Conservation (phyloP, 2,329 filamentous ascomycete genomes). For the Nemania abortiva region DNA sequence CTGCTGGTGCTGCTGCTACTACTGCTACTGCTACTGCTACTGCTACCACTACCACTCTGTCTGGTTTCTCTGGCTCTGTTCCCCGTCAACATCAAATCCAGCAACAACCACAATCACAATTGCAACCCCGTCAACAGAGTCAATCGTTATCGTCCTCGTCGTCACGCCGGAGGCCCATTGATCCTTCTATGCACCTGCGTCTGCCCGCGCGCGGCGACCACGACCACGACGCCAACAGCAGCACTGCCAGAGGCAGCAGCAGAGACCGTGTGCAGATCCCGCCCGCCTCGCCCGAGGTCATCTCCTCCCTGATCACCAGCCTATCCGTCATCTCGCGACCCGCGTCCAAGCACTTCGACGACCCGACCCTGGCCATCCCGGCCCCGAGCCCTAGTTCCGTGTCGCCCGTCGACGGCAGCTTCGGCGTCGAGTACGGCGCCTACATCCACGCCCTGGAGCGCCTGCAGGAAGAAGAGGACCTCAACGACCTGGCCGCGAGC, state of each 20-base stretch:
- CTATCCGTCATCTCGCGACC: slow-evolving; percentile 76
- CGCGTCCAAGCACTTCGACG: slow-evolving; percentile 77
- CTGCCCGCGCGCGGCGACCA: slow-evolving; percentile 43
- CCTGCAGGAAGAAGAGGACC: slow-evolving; percentile 59
- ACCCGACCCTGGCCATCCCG: slow-evolving; percentile 57
- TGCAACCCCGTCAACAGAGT: slow-evolving; percentile 36
- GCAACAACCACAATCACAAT: background rate
- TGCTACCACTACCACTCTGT: too few relatives aligned
- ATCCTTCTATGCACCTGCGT: slow-evolving; percentile 50
- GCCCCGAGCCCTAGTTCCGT: slow-evolving; percentile 50
- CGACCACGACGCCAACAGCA: slow-evolving; percentile 29
- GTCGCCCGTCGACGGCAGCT: slow-evolving; percentile 63
- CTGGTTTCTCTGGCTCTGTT: slow-evolving; percentile 1
- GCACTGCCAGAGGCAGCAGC: slow-evolving; percentile 26
- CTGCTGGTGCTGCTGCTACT: background rate
- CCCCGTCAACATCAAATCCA: background rate
- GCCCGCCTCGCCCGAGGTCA: slow-evolving; percentile 75
- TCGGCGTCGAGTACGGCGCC: slow-evolving; percentile 80
- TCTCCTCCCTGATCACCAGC: slow-evolving; percentile 76
- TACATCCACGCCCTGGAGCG: slow-evolving; percentile 67
- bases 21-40: background rate
- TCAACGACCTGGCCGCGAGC: slow-evolving; percentile 71
- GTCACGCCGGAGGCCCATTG: slow-evolving; percentile 50
- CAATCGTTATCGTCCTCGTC: slow-evolving; percentile 25
- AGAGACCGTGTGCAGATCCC: slow-evolving; percentile 49